A percentile compares a stretch with the other conserved stretches of the same genome.
Conservation (phyloP, 345 rosid species). For the Gossypium stocksii region DNA sequence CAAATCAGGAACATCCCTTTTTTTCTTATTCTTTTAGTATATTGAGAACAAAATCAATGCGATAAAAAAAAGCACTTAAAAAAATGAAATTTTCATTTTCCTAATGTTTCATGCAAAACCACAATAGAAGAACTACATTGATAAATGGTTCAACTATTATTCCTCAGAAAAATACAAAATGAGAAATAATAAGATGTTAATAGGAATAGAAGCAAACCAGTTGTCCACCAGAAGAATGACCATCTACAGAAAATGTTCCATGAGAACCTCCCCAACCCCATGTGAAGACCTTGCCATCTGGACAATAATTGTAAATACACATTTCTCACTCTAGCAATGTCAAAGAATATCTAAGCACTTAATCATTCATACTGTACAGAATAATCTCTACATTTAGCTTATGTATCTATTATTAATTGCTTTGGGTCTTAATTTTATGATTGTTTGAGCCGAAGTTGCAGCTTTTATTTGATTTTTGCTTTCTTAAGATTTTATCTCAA, state of each 20-base stretch:
- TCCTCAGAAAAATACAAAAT: not conserved
- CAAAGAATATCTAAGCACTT: not conserved
- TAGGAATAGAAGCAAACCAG: slow-evolving; percentile 49
- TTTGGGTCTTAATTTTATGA: not conserved
- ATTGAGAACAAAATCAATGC: not conserved
- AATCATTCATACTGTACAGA: not conserved
- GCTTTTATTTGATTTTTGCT: not conserved
- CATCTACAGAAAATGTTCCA: slow-evolving; percentile 91
- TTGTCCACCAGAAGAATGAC: slow-evolving; percentile 91
- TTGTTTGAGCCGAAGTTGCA: not conserved
- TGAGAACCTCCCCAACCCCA: slow-evolving; percentile 99
- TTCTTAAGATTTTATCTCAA: not conserved
- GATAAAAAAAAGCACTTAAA: not conserved
- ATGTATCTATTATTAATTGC: not conserved
- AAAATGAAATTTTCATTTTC: not conserved
- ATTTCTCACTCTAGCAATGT: not conserved
- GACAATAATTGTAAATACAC: slow-evolving; percentile 9
- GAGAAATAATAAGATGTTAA: slow-evolving; percentile 12
- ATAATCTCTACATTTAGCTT: not conserved
- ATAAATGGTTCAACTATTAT: not conserved
- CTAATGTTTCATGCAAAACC: not conserved
- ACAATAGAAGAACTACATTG: not conserved
- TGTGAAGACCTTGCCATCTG: slow-evolving; percentile 73
- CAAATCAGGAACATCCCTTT: not conserved
- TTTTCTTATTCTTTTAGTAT: not conserved